Base-by-base conservation (phyloP, 306 rosid genomes). In the Ammopiptanthus mongolicus region DNA sequence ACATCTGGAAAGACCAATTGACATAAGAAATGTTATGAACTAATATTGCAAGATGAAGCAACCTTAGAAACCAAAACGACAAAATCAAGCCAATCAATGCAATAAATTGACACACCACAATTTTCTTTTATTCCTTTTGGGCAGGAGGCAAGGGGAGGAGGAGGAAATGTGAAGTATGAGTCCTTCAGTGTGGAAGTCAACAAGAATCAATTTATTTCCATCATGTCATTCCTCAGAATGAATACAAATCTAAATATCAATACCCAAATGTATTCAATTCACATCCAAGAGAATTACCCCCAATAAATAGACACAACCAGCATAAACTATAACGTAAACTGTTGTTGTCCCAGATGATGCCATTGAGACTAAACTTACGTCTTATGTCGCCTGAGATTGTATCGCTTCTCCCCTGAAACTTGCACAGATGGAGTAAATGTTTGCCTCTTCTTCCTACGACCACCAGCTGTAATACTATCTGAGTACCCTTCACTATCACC, bases 371-470 rank as follows among this genome's bases (percentile, higher is more conserved):
- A 57, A 72, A 90, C 99, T 85, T 90, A 95, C 99, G 3, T 86
- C 88, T 83, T 87, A 68, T 80, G 96, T 37, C 72, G 88, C 81
- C 99, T 95, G 75, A 95, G 89, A 81, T 92, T 89, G 83, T 92
- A 95, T 66, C 97, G 84, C 69, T 53, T 88, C 83, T 81, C 91
- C 36, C 92, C 91, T 6, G 88, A 85, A 51, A 74, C 85, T 59
- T 70, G 89, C 61, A 81, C 77, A 3, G 86, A 37, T 28, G 89
- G 68, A 75, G 86, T 74, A 81, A 74, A 75, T 0, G 73, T 81
- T 82, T 82, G 91, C 66, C 82, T 82, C 84, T 77, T 90, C 88
- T 88, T 91, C 75, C 94, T 88, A 71, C 76, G 85, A 60, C 90
- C 84, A 63, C 81, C 89, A 74, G 88, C 69, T 82, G 95, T 82